Evolutionary conservation across 306 rosid genomes (phyloP).

Genomic region (Trifolium dubium): DNA sequence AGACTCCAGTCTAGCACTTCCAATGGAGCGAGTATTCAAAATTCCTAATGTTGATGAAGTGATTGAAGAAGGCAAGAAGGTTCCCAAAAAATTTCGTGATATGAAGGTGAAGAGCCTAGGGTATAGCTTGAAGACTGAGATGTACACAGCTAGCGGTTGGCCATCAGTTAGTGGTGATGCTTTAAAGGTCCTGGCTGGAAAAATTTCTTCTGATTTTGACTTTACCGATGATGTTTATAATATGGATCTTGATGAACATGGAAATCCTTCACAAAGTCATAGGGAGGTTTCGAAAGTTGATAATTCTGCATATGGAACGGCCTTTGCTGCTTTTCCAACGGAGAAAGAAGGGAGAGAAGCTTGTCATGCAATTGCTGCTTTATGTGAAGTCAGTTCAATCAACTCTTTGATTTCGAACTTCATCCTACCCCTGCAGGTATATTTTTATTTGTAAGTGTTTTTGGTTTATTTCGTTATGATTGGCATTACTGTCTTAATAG

Average conservation of each 20-base stretch:
- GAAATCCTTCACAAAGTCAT: conserved; percentile 49
- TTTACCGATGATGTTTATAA: conserved; percentile 50
- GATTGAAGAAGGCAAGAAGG: conserved; percentile 80
- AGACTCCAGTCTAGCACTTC: conserved; percentile 60
- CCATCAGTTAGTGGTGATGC: conserved; percentile 87
- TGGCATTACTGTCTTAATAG: conserved; percentile 23
- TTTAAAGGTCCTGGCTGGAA: conserved; percentile 84
- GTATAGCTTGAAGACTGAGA: conserved; percentile 58
- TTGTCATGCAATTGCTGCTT: conserved; percentile 95
- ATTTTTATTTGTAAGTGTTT: not conserved
- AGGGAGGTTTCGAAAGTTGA: conserved; percentile 41
- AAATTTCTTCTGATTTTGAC: conserved; percentile 80
- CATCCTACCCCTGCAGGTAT: conserved; percentile 95
- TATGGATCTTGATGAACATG: conserved; percentile 43
- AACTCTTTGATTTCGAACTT: conserved; percentile 91
- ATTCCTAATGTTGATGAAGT: conserved; percentile 75
- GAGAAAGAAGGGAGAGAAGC: conserved; percentile 85
- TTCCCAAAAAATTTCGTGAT: conserved; percentile 65
- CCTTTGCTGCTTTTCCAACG: conserved; percentile 62
- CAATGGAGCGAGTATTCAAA: conserved; percentile 66
- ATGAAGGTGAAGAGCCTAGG: conserved; percentile 59
- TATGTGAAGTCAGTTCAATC: conserved; percentile 93
- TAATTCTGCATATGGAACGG: conserved; percentile 73
- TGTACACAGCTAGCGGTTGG: conserved; percentile 93
- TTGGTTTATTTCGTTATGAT: conserved; percentile 2